Evolutionary conservation across 139 green algal species (phyloP).

Genomic region (Marvania coccoides): DNA sequence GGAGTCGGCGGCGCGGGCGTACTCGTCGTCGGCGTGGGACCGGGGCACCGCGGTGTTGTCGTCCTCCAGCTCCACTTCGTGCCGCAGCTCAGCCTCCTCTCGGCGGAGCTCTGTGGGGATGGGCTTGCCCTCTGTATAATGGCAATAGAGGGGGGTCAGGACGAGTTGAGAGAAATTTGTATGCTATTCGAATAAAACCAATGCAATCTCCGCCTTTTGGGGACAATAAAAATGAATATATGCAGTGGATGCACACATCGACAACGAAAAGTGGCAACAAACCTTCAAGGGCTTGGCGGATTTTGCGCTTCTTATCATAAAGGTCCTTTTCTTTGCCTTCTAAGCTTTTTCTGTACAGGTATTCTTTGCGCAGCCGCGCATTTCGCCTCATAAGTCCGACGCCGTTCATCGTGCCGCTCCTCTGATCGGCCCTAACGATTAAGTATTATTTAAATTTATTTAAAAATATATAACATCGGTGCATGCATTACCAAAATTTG

Average conservation of each 20-base stretch:
- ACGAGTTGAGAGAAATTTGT: no score
- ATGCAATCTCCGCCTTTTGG: no score
- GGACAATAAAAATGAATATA: background rate
- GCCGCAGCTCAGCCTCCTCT: conserved; percentile 69
- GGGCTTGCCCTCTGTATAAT: conserved; percentile 87
- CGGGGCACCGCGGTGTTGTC: conserved; percentile 86
- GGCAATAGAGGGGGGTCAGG: no score
- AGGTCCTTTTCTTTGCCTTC: conserved; percentile 7
- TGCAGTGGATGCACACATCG: background rate
- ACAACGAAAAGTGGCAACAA: background rate
- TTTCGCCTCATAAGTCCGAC: conserved; percentile 67
- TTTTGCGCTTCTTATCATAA: conserved; percentile 90
- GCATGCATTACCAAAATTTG: no score
- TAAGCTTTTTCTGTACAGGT: conserved; percentile 26
- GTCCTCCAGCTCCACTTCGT: conserved; percentile 89
- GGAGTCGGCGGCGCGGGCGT: conserved; percentile 72
- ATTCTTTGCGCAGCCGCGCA: conserved; percentile 84
- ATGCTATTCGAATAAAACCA: no score
- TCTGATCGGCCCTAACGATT: no score
- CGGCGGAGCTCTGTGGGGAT: conserved; percentile 87
- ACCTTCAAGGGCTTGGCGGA: conserved; percentile 82
- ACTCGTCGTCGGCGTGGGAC: conserved; percentile 96
- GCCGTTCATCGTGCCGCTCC: background rate
- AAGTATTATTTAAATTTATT: no score
- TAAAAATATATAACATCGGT: no score